Percentiles rank a stretch among this genome's conserved stretches.
phyloP scores from a whole-genome alignment of 2,329 filamentous ascomycete genomes.

The Talaromyces sp. region DNA sequence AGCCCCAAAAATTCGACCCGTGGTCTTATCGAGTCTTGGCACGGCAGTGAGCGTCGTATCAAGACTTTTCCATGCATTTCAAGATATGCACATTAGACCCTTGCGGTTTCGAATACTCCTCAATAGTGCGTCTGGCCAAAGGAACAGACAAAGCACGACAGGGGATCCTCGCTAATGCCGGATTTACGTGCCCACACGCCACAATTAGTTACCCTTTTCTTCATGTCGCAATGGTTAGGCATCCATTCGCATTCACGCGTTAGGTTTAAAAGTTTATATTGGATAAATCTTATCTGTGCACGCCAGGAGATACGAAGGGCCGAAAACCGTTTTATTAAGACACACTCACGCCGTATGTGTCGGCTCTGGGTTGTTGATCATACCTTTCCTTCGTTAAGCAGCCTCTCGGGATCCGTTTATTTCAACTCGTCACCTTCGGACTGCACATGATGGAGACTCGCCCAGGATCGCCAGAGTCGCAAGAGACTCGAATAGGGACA shows the following conservation, averaged over 20 bases:
- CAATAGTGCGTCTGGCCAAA: neutral
- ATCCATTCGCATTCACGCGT: neutral
- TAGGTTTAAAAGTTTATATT: neutral
- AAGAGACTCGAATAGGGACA: neutral
- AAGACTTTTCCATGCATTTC: neutral
- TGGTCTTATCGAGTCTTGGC: neutral
- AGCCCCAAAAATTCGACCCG: neutral
- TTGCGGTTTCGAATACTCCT: neutral
- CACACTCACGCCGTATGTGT: neutral
- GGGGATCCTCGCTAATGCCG: neutral
- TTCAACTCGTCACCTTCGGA: neutral
- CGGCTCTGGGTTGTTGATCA: neutral
- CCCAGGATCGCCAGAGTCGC: neutral
- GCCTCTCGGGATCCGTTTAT: neutral
- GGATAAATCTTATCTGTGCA: neutral
- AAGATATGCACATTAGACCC: neutral
- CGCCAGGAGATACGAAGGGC: too few species aligned
- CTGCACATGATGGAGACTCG: neutral
- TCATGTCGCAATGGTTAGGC: neutral
- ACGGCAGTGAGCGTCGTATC: neutral
- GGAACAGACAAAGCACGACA: neutral
- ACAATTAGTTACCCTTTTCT: neutral
- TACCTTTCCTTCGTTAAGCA: neutral
- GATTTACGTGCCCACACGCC: neutral
- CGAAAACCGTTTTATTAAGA: neutral